These are phyloP conservation scores for Cercospora zeina DNA, from an alignment of 2,329 filamentous ascomycete species.

Conservation along the genomic window DNA sequence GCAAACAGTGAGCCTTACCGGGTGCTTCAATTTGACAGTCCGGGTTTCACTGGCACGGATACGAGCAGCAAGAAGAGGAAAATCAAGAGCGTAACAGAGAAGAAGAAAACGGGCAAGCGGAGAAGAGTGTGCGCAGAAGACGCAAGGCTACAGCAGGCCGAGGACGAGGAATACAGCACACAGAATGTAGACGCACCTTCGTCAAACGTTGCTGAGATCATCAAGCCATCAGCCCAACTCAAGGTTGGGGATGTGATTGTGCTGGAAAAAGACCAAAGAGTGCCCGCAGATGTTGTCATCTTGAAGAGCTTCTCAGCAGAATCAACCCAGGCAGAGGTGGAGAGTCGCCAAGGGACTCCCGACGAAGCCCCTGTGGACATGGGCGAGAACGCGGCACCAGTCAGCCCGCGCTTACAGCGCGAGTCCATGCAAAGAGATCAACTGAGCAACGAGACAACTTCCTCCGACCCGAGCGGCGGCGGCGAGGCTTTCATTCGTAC, in stretches of 20 bases:
- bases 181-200: slow-evolving; percentile 42
- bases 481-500: slow-evolving; percentile 97
- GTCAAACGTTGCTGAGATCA: slow-evolving; percentile 59
- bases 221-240: slow-evolving; percentile 80
- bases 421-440: slow-evolving; percentile 25
- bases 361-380: slow-evolving; percentile 34
- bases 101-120: slow-evolving; percentile 40
- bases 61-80: slow-evolving; percentile 37
- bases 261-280: slow-evolving; percentile 84
- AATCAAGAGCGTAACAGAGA: slow-evolving; percentile 36
- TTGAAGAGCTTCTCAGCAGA: slow-evolving; percentile 75
- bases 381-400: slow-evolving; percentile 25
- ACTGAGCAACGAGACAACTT: slow-evolving; percentile 39
- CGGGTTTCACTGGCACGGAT: slow-evolving; percentile 36
- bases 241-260: slow-evolving; percentile 96
- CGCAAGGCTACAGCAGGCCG: slow-evolving; percentile 62
- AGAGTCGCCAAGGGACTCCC: slow-evolving; percentile 34
- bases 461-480: slow-evolving; percentile 47
- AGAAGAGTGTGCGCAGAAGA: slow-evolving; percentile 39
- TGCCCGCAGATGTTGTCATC: slow-evolving; percentile 92
- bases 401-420: slow-evolving; percentile 33
- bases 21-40: slow-evolving; percentile 69
- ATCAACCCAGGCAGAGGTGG: slow-evolving; percentile 39
- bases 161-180: slow-evolving; percentile 64
- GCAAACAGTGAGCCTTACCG: slow-evolving; percentile 90